These are phyloP conservation scores for Rhizoclosmatium sp. DNA, from an alignment of 192 early-diverging fungal species.

Conservation along the genomic window DNA sequence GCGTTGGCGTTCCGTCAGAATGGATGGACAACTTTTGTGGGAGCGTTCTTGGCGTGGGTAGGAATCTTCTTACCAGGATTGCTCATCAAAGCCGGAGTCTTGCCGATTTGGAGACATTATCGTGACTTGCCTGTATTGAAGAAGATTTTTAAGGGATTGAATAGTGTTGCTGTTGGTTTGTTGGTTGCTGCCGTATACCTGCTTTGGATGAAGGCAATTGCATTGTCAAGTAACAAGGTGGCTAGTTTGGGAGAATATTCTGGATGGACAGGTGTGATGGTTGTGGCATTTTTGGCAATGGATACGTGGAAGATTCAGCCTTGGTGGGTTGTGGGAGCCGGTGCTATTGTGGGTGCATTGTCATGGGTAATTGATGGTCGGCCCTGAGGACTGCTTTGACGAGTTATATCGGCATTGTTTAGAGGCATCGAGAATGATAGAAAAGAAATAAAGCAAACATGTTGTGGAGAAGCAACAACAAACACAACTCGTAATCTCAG, in stretches of 20 bases:
- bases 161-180: conserved; percentile 61
- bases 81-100: conserved; percentile 63
- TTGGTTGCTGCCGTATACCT: conserved; percentile 63
- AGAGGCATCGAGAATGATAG: too few relatives aligned
- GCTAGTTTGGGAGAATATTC: conserved; percentile 39
- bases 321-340: conserved; percentile 25
- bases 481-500: too few relatives aligned
- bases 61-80: conserved; percentile 74
- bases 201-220: conserved; percentile 48
- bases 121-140: conserved; percentile 6
- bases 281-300: conserved; percentile 34
- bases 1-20: conserved; percentile 59
- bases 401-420: too few relatives aligned
- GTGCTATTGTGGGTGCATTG: conserved; percentile 15
- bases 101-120: conserved; percentile 66
- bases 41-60: conserved; percentile 62
- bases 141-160: conserved; percentile 51
- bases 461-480: too few relatives aligned
- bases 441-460: too few relatives aligned
- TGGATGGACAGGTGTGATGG: conserved; percentile 27
- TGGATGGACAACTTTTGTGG: conserved; percentile 44
- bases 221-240: background rate
- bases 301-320: conserved; percentile 22
- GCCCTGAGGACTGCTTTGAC: background rate
- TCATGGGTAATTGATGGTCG: conserved; percentile 17